Evolutionary conservation across 2,329 filamentous ascomycete genomes (phyloP), one percentile per base, ranked within the genome.

Genomic region (Ceratocystis lukuohia): DNA sequence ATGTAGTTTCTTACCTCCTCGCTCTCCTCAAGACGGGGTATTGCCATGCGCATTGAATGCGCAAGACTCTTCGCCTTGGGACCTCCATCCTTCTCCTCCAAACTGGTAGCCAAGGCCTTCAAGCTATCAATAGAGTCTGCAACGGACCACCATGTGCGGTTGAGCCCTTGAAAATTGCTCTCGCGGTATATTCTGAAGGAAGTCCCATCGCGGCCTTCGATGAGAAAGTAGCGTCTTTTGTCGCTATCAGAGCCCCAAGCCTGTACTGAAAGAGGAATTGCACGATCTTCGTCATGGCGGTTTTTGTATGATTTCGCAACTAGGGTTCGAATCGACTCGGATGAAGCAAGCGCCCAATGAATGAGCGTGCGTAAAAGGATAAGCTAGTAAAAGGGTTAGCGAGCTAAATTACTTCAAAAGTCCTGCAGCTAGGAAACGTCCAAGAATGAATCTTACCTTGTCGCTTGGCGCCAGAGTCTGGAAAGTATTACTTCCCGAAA

Each of bases 131-230:
- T 96, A 62, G 82, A 87, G 5, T 93, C 91, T 17, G 94, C 94
- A 53, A 97, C 86, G 72, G 88, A 96, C 83, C 90, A 91, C 94
- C 94, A 99, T 28, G 89, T 91, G 69, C 85, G 77, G 69, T 87
- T 87, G 59, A 88, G 83, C 41, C 87, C 82, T 4, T 86, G 85
- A 12, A 90, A 88, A 72, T 96, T 95, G 76, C 89, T 93, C 76
- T 99, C 94, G 65, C 94, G 84, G 75, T 99, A 99, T 57, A 99
- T 84, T 69, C 94, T 85, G 75, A 99, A 99, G 69, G 88, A 84
- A 2, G 93, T 97, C 75, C 99, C 92, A 71, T 97, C 93, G 70
- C 90, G 84, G 12, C 94, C 94, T 76, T 99, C 94, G 69, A 99
- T 84, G 61, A 99, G 80, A 79, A 88, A 99, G 76, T 97, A 99